Base-by-base conservation (phyloP, 1,284 basidiomycete species). In the Leucoagaricus sp. region DNA sequence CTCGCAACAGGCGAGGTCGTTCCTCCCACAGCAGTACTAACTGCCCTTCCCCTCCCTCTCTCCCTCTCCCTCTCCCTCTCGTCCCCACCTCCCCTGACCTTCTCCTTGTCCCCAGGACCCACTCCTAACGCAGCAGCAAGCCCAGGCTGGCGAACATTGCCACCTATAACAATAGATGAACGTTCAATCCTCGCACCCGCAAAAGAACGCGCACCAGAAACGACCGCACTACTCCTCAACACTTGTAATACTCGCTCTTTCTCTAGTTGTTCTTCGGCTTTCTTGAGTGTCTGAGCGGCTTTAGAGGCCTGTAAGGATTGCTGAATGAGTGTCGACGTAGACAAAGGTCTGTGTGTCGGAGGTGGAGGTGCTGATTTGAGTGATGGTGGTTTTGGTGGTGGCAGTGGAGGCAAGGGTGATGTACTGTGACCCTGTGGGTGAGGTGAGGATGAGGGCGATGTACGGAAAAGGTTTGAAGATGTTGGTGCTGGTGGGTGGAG, bases 251-350 rank as follows among this genome's bases (percentile, higher is more conserved):
- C 78, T 17, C 87, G 76, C 65, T 87, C 84, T 60, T 82, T 79
- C 66, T 87, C 86, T n/a, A 87, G 73, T 58, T 81, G 77, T 46
- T 82, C 81, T 63, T 89, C 85, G 0, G 81, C 84, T 52, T 81
- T 80, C 68, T 89, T 88, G 68, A 88, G 73, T 7, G 78, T 79
- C 66, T 87, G 83, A 3, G 81, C 89, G 0, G 82, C 80, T 60
- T 86, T 86, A 53, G 80, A 85, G 2, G 89, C 89, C 54, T 87
- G 82, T 1, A 91, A 72, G 21, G 82, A 84, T 66, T 89, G 87
- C 58, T 81, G 81, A 68, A 91, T 91, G 21, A 91, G 69, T 0
- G 78, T 74, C 4, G 79, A 83, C 21, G 78, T 84, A 41, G 72
- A 52, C n/a, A n/a, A n/a, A 19, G 66, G 64, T 53, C 68, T 70